Evolutionary conservation across 2,329 filamentous ascomycete genomes (phyloP).

Genomic region (Tolypocladium sp.): DNA sequence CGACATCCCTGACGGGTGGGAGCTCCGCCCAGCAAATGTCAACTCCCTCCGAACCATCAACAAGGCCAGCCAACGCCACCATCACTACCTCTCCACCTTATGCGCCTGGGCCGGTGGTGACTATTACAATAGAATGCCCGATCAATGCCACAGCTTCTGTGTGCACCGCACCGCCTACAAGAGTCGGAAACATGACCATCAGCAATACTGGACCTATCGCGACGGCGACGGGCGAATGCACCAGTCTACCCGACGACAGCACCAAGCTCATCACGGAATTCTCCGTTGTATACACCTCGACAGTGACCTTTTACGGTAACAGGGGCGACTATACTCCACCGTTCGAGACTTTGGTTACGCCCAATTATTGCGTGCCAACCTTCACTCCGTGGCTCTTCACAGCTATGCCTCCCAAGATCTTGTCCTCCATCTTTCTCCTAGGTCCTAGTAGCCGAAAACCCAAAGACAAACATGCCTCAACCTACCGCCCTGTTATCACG

Average conservation of each 20-base stretch:
- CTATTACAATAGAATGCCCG: conserved; percentile 3
- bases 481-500: conserved; percentile 22
- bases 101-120: neutral
- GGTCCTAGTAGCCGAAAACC: neutral
- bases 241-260: conserved; percentile 11
- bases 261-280: conserved; percentile 26
- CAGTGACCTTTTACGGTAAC: conserved; percentile 38
- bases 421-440: neutral
- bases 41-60: neutral
- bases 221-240: conserved; percentile 20
- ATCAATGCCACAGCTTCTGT: neutral
- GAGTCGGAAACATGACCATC: neutral
- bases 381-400: conserved; percentile 3
- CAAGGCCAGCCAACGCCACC: neutral
- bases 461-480: neutral
- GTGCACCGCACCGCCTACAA: neutral
- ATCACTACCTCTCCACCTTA: neutral
- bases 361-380: conserved; percentile 23
- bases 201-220: neutral
- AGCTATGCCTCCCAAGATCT: neutral
- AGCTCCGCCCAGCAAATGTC: neutral
- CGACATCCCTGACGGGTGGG: neutral
- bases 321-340: conserved; percentile 36
- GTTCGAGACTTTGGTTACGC: conserved; percentile 30
- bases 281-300: conserved; percentile 38